Conservation (phyloP, 441 rosid genomes). For the Manihot esculenta region DNA sequence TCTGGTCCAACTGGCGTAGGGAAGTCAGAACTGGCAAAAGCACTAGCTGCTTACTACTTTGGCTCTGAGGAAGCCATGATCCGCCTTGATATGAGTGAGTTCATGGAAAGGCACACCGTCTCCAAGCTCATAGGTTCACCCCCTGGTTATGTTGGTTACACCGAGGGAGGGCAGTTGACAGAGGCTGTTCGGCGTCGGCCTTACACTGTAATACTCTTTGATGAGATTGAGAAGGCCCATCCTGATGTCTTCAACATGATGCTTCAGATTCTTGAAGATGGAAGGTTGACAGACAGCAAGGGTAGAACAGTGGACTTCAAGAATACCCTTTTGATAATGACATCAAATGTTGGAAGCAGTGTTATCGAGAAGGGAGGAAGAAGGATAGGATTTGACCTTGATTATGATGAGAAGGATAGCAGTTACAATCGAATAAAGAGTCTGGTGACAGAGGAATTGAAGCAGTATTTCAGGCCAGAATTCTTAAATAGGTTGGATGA, state of each 20-base stretch:
- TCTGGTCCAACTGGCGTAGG: constrained; percentile 99
- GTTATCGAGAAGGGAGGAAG: constrained; percentile 94
- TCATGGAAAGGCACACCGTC: constrained; percentile 96
- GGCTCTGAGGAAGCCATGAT: constrained; percentile 99
- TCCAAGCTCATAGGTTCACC: constrained; percentile 98
- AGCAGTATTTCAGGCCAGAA: constrained; percentile 93
- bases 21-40: constrained; percentile 94
- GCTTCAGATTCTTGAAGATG: constrained; percentile 99
- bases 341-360: constrained; percentile 95
- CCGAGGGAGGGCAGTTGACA: constrained; percentile 95
- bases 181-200: constrained; percentile 98
- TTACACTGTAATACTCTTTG: constrained; percentile 83
- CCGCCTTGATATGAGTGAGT: constrained; percentile 98
- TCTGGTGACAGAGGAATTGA: constrained; percentile 85
- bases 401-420: constrained; percentile 90
- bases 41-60: constrained; percentile 90
- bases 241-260: constrained; percentile 98
- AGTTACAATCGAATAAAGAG: constrained; percentile 92
- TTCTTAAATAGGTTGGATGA: constrained; percentile 95
- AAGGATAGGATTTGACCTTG: constrained; percentile 89
- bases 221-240: constrained; percentile 98
- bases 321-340: constrained; percentile 95
- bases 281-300: constrained; percentile 96
- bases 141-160: constrained; percentile 97
- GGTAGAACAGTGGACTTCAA: constrained; percentile 98